Evolutionary conservation across 495 filamentous ascomycete genomes (phyloP).

Genomic region (Barbatosphaeria neglecta): DNA sequence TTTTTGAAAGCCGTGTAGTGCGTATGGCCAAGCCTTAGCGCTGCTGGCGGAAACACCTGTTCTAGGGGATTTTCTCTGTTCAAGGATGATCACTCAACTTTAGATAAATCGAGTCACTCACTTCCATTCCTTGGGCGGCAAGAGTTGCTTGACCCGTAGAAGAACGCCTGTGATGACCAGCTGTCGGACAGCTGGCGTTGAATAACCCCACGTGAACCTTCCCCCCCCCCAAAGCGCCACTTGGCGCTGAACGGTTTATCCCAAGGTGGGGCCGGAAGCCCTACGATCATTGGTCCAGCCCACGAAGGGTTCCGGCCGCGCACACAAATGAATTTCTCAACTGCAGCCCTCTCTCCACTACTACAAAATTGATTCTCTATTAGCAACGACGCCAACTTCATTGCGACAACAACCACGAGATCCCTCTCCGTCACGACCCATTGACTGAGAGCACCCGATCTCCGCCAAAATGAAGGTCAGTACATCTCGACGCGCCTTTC

Average conservation of each 20-base stretch:
- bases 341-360: neutral
- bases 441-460: conserved; percentile 18
- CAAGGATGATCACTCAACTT: neutral
- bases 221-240: too few species aligned
- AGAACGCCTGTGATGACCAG: neutral
- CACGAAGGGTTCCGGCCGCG: neutral
- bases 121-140: neutral
- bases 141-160: neutral
- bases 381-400: neutral
- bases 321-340: neutral
- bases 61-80: neutral
- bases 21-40: neutral
- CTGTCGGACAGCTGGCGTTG: neutral
- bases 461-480: conserved; percentile 26
- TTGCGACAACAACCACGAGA: conserved; percentile 2
- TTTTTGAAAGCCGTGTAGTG: conserved; percentile 5
- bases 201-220: too few species aligned
- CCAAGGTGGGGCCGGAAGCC: neutral
- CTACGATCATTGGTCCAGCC: neutral
- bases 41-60: neutral
- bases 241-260: neutral
- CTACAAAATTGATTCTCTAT: neutral
- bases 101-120: neutral
- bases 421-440: conserved; percentile 11
- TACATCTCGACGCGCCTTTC: neutral